Percentiles rank a stretch among this genome's conserved stretches.
phyloP scores from a whole-genome alignment of 805 yeast genomes.

The Yarrowia sp. region DNA sequence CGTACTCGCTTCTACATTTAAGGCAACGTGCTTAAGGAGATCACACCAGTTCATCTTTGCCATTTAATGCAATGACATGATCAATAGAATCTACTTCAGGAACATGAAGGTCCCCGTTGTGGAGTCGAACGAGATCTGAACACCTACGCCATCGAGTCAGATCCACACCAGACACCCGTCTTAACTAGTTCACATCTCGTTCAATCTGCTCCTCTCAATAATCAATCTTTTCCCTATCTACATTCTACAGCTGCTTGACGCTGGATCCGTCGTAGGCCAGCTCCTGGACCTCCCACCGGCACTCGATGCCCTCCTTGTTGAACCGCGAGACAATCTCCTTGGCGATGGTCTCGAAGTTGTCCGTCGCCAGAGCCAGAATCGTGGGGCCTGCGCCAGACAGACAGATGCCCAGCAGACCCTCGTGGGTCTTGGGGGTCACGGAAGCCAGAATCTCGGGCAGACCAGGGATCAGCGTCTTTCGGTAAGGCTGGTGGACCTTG shows the following conservation, averaged over 20 bases:
- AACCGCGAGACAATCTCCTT: conserved; percentile 68
- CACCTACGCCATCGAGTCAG: too few relatives aligned
- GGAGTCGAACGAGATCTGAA: too few relatives aligned
- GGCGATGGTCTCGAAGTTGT: conserved; percentile 81
- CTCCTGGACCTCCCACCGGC: conserved; percentile 80
- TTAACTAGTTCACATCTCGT: too few relatives aligned
- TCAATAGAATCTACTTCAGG: too few relatives aligned
- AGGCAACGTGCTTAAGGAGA: too few relatives aligned
- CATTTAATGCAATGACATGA: too few relatives aligned
- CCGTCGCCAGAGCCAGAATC: conserved; percentile 87
- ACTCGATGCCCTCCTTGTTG: conserved; percentile 58
- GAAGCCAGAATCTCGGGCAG: conserved; percentile 72
- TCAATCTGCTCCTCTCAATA: too few relatives aligned
- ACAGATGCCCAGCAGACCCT: conserved; percentile 90
- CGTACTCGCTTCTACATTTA: too few relatives aligned
- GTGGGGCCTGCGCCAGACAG: conserved; percentile 99
- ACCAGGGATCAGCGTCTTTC: conserved; percentile 89
- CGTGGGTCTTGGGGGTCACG: conserved; percentile 77
- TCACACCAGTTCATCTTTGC: too few relatives aligned
- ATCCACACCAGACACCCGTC: too few relatives aligned
- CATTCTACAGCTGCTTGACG: conserved; percentile 43
- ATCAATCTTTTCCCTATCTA: too few relatives aligned
- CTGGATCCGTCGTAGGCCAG: conserved; percentile 87
- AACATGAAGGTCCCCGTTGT: too few relatives aligned
- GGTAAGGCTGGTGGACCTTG: conserved; percentile 94